Evolutionary conservation across 371 early-diverging fungal species (phyloP).

Genomic region (Circinella umbellata): DNA sequence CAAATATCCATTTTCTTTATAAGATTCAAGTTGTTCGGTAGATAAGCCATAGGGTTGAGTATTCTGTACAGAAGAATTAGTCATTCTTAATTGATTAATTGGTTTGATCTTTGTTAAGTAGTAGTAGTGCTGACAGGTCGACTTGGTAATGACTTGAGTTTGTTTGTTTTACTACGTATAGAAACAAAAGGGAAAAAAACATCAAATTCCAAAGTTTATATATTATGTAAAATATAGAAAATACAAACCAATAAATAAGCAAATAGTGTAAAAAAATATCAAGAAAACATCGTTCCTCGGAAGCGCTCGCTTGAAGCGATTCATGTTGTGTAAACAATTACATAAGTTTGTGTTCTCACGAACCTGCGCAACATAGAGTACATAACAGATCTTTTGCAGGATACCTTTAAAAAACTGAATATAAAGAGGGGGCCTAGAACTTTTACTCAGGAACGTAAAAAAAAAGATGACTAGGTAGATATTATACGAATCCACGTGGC

Average conservation of each 20-base stretch:
- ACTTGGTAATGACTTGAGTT: too few species aligned
- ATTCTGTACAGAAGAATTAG: conserved; percentile 13
- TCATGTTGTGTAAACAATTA: too few species aligned
- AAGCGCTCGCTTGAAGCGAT: background rate
- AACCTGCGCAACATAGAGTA: background rate
- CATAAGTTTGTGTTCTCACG: background rate
- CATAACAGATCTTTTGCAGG: background rate
- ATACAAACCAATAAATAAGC: too few species aligned
- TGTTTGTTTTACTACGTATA: too few species aligned
- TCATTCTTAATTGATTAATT: background rate
- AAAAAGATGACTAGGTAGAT: too few species aligned
- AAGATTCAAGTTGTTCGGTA: conserved; percentile 44
- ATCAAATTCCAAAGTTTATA: background rate
- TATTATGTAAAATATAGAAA: background rate
- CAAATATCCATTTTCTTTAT: conserved; percentile 50
- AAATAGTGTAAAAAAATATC: background rate
- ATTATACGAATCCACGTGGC: background rate
- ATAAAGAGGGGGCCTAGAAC: conserved; percentile 16
- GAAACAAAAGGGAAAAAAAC: too few species aligned
- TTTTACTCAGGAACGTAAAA: background rate
- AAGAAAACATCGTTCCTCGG: conserved; percentile 1
- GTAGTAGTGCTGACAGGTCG: too few species aligned
- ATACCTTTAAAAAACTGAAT: background rate
- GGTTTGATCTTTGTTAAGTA: too few species aligned
- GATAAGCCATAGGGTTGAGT: conserved; percentile 37